These are phyloP conservation scores for Bruguiera gymnorhiza DNA, from an alignment of 345 rosid genomes.

Conservation along the genomic window DNA sequence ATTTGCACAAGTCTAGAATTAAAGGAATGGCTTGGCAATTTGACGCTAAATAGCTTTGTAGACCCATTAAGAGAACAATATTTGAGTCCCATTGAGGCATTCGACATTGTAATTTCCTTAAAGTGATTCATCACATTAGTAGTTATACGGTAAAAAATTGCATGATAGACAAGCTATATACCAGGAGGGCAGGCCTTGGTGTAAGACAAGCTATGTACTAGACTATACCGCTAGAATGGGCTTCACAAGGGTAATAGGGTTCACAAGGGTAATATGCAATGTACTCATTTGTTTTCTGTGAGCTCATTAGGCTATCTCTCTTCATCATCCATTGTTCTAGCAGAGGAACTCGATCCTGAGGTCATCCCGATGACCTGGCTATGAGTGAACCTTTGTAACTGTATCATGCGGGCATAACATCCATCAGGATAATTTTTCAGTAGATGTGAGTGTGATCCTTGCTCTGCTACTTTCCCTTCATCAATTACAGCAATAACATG, in stretches of 20 bases:
- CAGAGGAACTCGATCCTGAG: slow-evolving; percentile 73
- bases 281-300: slow-evolving; percentile 22
- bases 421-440: slow-evolving; percentile 85
- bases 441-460: slow-evolving; percentile 85
- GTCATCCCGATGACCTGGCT: slow-evolving; percentile 81
- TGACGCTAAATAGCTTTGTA: too few species aligned
- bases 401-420: slow-evolving; percentile 85
- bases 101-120: slow-evolving; percentile 30
- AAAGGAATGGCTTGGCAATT: too few species aligned
- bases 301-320: slow-evolving; percentile 34
- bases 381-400: slow-evolving; percentile 88
- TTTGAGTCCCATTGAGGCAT: slow-evolving; percentile 17
- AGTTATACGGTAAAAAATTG: slow-evolving; percentile 27
- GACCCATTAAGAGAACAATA: not conserved
- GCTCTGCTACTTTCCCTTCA: slow-evolving; percentile 91
- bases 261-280: slow-evolving; percentile 25
- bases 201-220: slow-evolving; percentile 20
- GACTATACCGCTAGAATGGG: not conserved
- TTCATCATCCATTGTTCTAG: slow-evolving; percentile 60
- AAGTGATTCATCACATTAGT: slow-evolving; percentile 30
- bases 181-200: slow-evolving; percentile 1
- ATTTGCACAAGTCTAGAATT: not conserved
- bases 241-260: slow-evolving; percentile 20
- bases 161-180: slow-evolving; percentile 45
- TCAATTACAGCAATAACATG: slow-evolving; percentile 84